Evolutionary conservation across 176 grass and related monocot species (phyloP).

Genomic region (Ensete glaucum): DNA sequence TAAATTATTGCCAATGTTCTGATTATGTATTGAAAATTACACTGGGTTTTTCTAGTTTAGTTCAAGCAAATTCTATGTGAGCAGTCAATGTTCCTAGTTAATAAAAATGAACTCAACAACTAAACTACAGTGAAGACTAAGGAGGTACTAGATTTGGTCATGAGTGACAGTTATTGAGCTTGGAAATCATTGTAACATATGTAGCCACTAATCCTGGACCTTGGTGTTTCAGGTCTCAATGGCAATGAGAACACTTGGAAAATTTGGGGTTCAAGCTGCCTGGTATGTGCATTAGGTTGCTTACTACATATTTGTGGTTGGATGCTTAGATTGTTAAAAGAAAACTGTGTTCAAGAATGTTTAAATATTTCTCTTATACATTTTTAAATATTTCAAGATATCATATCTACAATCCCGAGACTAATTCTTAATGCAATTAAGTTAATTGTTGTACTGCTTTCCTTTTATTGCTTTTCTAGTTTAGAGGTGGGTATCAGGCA

Average conservation of each 20-base stretch:
- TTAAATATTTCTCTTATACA: no score
- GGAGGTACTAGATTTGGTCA: not conserved
- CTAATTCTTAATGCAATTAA: no score
- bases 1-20: not conserved
- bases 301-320: not conserved
- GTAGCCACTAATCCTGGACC: not conserved
- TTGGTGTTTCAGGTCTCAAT: slow-evolving; percentile 69
- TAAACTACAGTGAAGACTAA: not conserved
- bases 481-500: no score
- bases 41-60: slow-evolving; percentile 1
- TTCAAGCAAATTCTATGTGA: not conserved
- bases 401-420: no score
- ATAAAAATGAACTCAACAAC: not conserved
- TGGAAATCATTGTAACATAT: not conserved
- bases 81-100: no score
- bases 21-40: not conserved
- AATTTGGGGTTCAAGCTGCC: slow-evolving; percentile 57
- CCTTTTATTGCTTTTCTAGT: no score
- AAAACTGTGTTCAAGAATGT: no score
- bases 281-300: slow-evolving; percentile 52
- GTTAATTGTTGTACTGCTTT: no score
- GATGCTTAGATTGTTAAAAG: not conserved
- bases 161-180: not conserved
- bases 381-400: no score
- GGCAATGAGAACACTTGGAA: slow-evolving; percentile 79